Evolutionary conservation across 306 rosid genomes (phyloP), one percentile per base, ranked within the genome.

Genomic region (Begonia loranthoides): DNA sequence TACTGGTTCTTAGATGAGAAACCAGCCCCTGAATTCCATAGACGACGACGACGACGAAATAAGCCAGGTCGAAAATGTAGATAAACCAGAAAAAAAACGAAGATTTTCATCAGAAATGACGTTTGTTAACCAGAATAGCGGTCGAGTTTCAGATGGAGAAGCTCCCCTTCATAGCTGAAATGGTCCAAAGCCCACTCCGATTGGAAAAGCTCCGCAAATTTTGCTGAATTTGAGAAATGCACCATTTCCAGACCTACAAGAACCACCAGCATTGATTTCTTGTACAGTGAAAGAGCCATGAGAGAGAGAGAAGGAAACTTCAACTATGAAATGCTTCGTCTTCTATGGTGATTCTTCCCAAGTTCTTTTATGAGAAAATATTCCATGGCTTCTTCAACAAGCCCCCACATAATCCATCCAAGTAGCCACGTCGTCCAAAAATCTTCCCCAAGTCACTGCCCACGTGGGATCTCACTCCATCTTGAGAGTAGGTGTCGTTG

Each of bases 101-200:
- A 44, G 46, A 28, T 28, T 28, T 28, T 19, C 22, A 9, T 1
- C 0, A 6, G 34, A 38, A 12, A 58, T 15, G 36, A 9, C 1
- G 2, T 8, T 4, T 51, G 63, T 1, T 66, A 68, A 90, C 99
- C 99, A 1, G 99, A 90, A 51, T 44, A 79, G 8, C 76, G 70
- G 58, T 90, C 99, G 6, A 90, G 93, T 54, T 82, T 78, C 59
- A 90, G 87, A 59, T 82, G 76, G 16, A 90, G 71, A 8, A 66
- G 57, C 41, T 90, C 93, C 69, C 95, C 99, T 50, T 82, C 90
- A 16, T 86, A 64, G 36, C 12, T 15, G 58, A 86, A 82, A 71
- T 90, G 99, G 69, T 90, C 99, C 3, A 47, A 22, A 28, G 95
- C 95, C 99, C 99, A 90, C 47, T 69, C 41, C 0, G 99, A 86